A percentile compares a stretch with the other conserved stretches of the same genome.
Conservation (phyloP, 345 rosid species). For the Salix brachista region DNA sequence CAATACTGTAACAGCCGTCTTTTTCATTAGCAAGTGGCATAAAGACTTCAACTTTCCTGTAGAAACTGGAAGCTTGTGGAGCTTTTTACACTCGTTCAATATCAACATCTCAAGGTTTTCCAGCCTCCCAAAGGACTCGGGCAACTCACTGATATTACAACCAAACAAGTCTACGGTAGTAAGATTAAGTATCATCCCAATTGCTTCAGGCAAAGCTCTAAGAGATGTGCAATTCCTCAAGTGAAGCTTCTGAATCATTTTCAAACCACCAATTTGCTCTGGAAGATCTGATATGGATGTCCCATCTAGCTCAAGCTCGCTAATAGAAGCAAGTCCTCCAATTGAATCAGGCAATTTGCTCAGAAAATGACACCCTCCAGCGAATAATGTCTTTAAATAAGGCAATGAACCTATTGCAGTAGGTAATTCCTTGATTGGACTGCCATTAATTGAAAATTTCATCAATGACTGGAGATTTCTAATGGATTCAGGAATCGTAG, state of each 20-base stretch:
- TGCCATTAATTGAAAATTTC: conserved; percentile 7
- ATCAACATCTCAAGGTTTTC: conserved; percentile 37
- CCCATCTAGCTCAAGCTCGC: conserved; percentile 16
- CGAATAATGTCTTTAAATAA: conserved; percentile 23
- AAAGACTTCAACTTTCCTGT: conserved; percentile 38
- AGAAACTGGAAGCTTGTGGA: conserved; percentile 42
- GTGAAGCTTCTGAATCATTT: conserved; percentile 34
- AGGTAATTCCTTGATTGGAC: conserved; percentile 35
- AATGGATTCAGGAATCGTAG: conserved; percentile 32
- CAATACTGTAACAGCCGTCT: conserved; percentile 38
- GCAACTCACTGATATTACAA: conserved; percentile 34
- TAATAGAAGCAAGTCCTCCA: conserved; percentile 32
- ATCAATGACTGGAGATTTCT: conserved; percentile 37
- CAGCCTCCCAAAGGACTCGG: conserved; percentile 44
- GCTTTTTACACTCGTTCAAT: conserved; percentile 31
- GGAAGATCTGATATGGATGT: conserved; percentile 35
- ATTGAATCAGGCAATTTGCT: conserved; percentile 41
- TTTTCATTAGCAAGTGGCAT: conserved; percentile 33
- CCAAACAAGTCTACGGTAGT: conserved; percentile 21
- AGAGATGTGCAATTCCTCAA: conserved; percentile 22
- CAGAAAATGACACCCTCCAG: conserved; percentile 25
- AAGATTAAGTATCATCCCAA: conserved; percentile 35
- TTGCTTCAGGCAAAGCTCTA: conserved; percentile 34
- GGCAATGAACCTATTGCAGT: conserved; percentile 35
- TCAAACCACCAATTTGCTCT: conserved; percentile 36